Evolutionary conservation across 2,329 filamentous ascomycete species (phyloP).

Genomic region (Talaromyces funiculosus): DNA sequence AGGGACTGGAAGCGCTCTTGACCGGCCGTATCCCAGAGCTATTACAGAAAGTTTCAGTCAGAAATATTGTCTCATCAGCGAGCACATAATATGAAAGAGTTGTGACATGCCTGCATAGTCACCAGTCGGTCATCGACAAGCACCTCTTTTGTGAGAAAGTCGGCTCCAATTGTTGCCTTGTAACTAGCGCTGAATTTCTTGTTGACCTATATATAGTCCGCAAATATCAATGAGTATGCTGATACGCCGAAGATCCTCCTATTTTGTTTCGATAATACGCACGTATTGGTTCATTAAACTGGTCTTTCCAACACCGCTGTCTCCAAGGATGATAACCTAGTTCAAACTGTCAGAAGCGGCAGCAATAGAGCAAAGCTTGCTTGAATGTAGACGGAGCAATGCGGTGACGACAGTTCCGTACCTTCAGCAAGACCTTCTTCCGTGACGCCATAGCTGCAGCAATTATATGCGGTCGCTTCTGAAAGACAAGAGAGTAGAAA

Average conservation of each 20-base stretch:
- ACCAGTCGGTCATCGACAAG: slow-evolving; percentile 94
- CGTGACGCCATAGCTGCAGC: slow-evolving; percentile 60
- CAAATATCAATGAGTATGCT: slow-evolving; percentile 7
- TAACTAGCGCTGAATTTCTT: slow-evolving; percentile 99
- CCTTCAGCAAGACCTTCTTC: slow-evolving; percentile 90
- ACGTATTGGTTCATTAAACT: slow-evolving; percentile 99
- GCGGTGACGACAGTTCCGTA: slow-evolving; percentile 36
- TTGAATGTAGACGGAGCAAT: slow-evolving; percentile 10
- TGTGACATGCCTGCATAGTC: slow-evolving; percentile 78
- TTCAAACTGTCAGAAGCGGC: slow-evolving; percentile 1
- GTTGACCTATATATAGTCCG: slow-evolving; percentile 76
- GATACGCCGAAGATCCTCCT: slow-evolving; percentile 15
- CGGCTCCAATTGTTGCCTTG: slow-evolving; percentile 97
- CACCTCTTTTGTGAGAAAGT: slow-evolving; percentile 97
- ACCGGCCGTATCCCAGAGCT: slow-evolving; percentile 97
- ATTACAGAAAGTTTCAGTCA: slow-evolving; percentile 11
- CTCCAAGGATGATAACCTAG: slow-evolving; percentile 96
- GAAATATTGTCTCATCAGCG: not conserved
- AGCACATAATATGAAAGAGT: not conserved
- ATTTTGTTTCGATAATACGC: slow-evolving; percentile 36
- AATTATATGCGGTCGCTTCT: not conserved
- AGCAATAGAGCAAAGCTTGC: not conserved
- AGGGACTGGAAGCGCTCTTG: slow-evolving; percentile 97
- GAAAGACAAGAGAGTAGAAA: not conserved
- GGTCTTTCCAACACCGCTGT: slow-evolving; percentile 98